Conservation (phyloP, 345 rosid species). For the Hibiscus trionum region DNA sequence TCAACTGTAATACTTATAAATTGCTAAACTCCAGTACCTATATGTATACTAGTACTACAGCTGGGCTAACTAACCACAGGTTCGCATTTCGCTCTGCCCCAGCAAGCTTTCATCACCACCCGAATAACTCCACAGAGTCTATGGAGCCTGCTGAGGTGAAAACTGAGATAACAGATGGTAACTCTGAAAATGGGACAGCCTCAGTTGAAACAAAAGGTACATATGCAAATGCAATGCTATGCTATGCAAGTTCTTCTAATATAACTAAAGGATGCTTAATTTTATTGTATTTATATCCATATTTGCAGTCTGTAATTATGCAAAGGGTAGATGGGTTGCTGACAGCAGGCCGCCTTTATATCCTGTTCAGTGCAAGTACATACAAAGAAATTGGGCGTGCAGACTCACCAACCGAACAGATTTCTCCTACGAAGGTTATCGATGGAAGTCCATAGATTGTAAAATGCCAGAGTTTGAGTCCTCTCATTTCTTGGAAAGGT, state of each 20-base stretch:
- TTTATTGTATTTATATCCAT: not conserved
- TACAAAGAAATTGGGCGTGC: constrained; percentile 68
- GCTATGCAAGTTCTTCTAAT: not conserved
- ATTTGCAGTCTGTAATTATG: constrained; percentile 57
- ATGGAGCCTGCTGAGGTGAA: not conserved
- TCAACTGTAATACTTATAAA: not conserved
- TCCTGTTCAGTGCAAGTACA: constrained; percentile 57
- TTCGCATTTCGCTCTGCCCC: not conserved
- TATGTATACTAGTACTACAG: not conserved
- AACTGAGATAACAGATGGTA: not conserved
- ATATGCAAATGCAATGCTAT: not conserved
- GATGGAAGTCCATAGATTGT: constrained; percentile 77
- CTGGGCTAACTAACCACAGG: no score
- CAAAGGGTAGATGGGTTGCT: constrained; percentile 62
- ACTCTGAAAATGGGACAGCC: not conserved
- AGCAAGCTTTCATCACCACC: not conserved
- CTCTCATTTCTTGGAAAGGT: constrained; percentile 62
- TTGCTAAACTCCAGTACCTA: not conserved
- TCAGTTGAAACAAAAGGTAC: not conserved
- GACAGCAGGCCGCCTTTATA: constrained; percentile 53
- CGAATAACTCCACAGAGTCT: not conserved
- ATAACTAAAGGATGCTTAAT: not conserved
- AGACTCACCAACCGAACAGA: constrained; percentile 53
- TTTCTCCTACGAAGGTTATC: constrained; percentile 63
- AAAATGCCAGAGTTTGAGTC: constrained; percentile 53